Base-by-base conservation (phyloP, 116 monocot species). In the Dioscorea cayenensis region DNA sequence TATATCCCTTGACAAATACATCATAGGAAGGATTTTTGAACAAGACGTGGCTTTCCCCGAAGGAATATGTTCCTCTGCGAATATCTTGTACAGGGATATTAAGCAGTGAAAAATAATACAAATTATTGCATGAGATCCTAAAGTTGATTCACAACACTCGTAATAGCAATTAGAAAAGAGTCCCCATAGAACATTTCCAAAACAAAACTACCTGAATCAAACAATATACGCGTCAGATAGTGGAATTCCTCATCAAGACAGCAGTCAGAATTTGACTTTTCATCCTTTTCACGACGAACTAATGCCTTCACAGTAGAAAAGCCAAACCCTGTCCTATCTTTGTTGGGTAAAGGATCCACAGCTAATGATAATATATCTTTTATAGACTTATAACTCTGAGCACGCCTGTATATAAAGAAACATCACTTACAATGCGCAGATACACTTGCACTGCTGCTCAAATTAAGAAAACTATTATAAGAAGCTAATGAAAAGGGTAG, bases 241-340 rank as follows among this genome's bases (percentile, higher is more conserved):
- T 75, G 75, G 49, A 84, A 38, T 79, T 91, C 85, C n/a, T 80
- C 77, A 67, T 79, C 72, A 49, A 49, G 49, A 55, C 11, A 81
- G 18, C 59, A 60, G 21, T 76, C 71, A 62, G 69, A 52, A 71
- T 37, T 76, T 3, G 64, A 77, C 71, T 80, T 92, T 12, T 87
- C 93, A 32, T 86, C 89, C 72, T 85, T 93, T 65, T 93, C 93
- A 36, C 89, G 80, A 72, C 76, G 78, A 63, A 93, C 80, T 60
- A 93, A 63, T 70, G 87, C 86, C 67, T 87, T 93, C 29, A 93
- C 87, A 67, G 68, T 79, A 74, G 86, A 82, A 65, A 92, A 86
- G 43, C 43, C 12, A 43, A 43, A 43, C 7, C 43, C 43, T 14
- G 76, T n/a, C 67, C 83, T 93, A 49, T 89, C 93, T 64, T 75